Evolutionary conservation across 805 yeast genomes (phyloP).

Genomic region (Myxozyma kluyveri): DNA sequence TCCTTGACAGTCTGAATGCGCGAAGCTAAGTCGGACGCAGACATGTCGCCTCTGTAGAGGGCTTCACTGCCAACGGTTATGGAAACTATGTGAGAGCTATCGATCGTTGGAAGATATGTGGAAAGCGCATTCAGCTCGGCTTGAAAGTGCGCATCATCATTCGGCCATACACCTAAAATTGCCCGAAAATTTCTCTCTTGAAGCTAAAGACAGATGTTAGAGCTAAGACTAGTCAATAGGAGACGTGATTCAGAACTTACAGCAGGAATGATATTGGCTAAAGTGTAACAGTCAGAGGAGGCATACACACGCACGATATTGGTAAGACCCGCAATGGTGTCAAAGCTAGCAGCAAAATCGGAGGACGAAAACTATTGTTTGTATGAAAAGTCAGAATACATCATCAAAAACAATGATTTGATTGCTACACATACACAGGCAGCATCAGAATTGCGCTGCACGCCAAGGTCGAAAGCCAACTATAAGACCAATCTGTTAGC

Average conservation of each 20-base stretch:
- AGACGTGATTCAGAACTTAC: no score
- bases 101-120: slow-evolving; percentile 67
- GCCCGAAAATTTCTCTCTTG: slow-evolving; percentile 71
- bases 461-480: slow-evolving; percentile 86
- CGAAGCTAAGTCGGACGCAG: slow-evolving; percentile 67
- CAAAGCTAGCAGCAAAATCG: slow-evolving; percentile 71
- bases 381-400: not conserved
- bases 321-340: slow-evolving; percentile 56
- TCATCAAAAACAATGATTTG: no score
- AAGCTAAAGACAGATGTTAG: slow-evolving; percentile 12
- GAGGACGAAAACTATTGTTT: slow-evolving; percentile 36
- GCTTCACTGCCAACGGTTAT: slow-evolving; percentile 95
- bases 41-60: slow-evolving; percentile 81
- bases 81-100: slow-evolving; percentile 65
- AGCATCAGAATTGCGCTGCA: slow-evolving; percentile 51
- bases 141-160: slow-evolving; percentile 70
- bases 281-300: slow-evolving; percentile 89
- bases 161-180: slow-evolving; percentile 92
- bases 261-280: slow-evolving; percentile 81
- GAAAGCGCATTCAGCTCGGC: slow-evolving; percentile 72
- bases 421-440: slow-evolving; percentile 29
- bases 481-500: slow-evolving; percentile 37
- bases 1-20: slow-evolving; percentile 62
- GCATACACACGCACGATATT: slow-evolving; percentile 80
- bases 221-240: not conserved